Base-by-base conservation (phyloP, 2,329 filamentous ascomycete species). In the Pestalotiopsis sp. region DNA sequence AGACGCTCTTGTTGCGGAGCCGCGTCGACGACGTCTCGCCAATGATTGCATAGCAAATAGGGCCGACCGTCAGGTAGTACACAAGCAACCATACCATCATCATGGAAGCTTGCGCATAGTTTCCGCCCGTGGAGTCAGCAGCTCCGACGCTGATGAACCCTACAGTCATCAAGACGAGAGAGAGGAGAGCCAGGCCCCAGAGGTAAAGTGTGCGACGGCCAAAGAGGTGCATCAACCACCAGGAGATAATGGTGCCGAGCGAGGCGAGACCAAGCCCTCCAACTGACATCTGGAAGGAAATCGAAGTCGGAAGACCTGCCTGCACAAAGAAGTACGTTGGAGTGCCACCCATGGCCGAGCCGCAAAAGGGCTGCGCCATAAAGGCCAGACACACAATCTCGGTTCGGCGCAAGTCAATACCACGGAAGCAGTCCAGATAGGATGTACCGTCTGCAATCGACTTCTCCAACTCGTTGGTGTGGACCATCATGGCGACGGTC, bases 351-450 rank as follows among this genome's bases (percentile, higher is more conserved):
- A 79, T 68, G 12, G 61, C 69, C 3, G 58, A 61, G 17, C 75
- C 75, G n/a, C 70, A 72, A 3, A 73, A 66, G 6, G 67, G 61
- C 67, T 76, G 74, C n/a, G 74, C 73, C 0, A 72, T 68, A 66
- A 73, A 79, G 7, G 75, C 72, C 14, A 74, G 67, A 45, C 75
- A 73, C 1, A 74, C 73, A 65, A 80, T 78, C 63, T 78, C 75
- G 2, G 78, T 79, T 13, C 79, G 69, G 2, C 78, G 73, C 4
- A 79, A 73, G 67, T 84, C 78, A 9, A 75, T 70, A 13, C 78
- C 78, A 20, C 75, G 75, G 72, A 83, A 83, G 70, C 78, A 81
- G 17, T 70, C 58, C 59, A 45, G 38, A 36, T 70, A 69, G 7
- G 67, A 59, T 4, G 67, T 59, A 12, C 67, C 69, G 20, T 57